Evolutionary conservation across 306 rosid species (phyloP).

Genomic region (Betula pendula): DNA sequence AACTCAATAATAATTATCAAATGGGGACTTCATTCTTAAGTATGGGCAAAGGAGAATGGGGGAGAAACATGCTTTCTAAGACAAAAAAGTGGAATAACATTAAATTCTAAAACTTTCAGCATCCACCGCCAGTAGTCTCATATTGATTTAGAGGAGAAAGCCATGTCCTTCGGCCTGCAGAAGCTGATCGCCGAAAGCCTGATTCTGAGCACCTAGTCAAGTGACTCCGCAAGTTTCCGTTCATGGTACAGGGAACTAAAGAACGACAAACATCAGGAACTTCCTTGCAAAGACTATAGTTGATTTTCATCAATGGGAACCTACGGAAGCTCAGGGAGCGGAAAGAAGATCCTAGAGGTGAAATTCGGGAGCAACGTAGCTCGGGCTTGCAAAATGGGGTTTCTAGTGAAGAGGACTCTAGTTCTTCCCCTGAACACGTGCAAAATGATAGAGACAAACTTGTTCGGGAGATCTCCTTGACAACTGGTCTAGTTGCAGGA

Average conservation of each 20-base stretch:
- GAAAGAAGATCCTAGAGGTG: constrained; percentile 43
- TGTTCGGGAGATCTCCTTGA: constrained; percentile 47
- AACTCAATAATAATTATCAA: constrained; percentile 16
- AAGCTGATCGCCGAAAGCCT: constrained; percentile 54
- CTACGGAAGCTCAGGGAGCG: constrained; percentile 71
- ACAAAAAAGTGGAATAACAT: constrained; percentile 1
- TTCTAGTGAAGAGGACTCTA: constrained; percentile 48
- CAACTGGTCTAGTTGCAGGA: constrained; percentile 41
- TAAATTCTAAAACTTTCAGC: constrained; percentile 37
- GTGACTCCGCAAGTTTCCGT: constrained; percentile 41
- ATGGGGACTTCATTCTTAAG: neutral
- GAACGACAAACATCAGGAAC: constrained; percentile 55
- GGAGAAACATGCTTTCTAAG: constrained; percentile 9
- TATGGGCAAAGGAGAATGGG: neutral
- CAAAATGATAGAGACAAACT: constrained; percentile 70
- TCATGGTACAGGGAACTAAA: constrained; percentile 44
- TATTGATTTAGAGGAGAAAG: constrained; percentile 72
- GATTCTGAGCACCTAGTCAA: constrained; percentile 52
- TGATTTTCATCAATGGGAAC: constrained; percentile 60
- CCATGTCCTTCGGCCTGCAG: constrained; percentile 73
- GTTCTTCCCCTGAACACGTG: constrained; percentile 55
- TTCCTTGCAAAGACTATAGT: constrained; percentile 58
- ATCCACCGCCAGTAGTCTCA: constrained; percentile 55
- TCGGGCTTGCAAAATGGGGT: constrained; percentile 62
- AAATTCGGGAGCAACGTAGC: constrained; percentile 34